phyloP scores from a whole-genome alignment of 495 filamentous ascomycete species.

The Aspergillus taichungensis region DNA sequence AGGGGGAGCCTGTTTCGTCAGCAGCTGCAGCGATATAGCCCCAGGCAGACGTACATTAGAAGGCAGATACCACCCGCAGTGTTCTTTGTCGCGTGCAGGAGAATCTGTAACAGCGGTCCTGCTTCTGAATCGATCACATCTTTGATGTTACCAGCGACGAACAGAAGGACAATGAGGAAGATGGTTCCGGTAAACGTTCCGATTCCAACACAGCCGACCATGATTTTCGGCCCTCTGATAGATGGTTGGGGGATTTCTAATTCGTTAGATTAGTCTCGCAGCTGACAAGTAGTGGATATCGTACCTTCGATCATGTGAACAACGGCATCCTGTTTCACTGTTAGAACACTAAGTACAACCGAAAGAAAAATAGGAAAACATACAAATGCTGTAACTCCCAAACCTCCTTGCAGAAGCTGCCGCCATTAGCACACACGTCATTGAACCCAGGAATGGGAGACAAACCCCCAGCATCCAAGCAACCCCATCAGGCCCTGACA shows the following conservation, averaged over 20 bases:
- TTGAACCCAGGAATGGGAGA: not conserved
- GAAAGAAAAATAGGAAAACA: not conserved
- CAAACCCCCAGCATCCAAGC: slow-evolving; percentile 48
- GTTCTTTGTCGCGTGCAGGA: slow-evolving; percentile 56
- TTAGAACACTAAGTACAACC: not conserved
- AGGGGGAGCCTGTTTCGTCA: slow-evolving; percentile 45
- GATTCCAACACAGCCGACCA: slow-evolving; percentile 62
- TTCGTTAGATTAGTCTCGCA: not conserved
- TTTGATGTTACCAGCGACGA: slow-evolving; percentile 48
- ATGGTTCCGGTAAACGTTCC: slow-evolving; percentile 57
- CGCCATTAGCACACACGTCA: slow-evolving; percentile 1
- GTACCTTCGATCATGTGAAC: slow-evolving; percentile 35
- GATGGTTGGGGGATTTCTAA: slow-evolving; percentile 58
- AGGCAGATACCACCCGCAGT: slow-evolving; percentile 55
- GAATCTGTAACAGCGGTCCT: slow-evolving; percentile 60
- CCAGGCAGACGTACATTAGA: slow-evolving; percentile 40
- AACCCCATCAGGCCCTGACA: slow-evolving; percentile 46
- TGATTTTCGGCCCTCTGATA: slow-evolving; percentile 55
- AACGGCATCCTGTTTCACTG: slow-evolving; percentile 36
- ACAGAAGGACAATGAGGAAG: slow-evolving; percentile 54
- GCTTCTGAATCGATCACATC: slow-evolving; percentile 47
- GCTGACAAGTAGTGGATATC: not conserved
- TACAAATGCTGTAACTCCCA: slow-evolving; percentile 51
- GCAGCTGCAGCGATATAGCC: not conserved
- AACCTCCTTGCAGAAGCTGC: slow-evolving; percentile 45